Conservation (phyloP, 2,329 filamentous ascomycete species). For the Pseudocercospora eumusae region DNA sequence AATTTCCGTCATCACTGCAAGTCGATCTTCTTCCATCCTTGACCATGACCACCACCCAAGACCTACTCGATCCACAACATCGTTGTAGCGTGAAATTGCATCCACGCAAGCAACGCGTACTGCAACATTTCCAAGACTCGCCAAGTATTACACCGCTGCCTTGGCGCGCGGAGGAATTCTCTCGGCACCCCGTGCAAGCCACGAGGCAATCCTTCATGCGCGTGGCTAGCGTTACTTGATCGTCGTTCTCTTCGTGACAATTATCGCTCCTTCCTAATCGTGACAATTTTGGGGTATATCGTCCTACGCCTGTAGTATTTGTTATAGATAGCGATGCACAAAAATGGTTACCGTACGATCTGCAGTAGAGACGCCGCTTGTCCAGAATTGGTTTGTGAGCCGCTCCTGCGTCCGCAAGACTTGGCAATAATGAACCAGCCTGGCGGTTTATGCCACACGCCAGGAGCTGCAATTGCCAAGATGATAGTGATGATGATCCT, state of each 20-base stretch:
- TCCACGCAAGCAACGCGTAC: constrained; percentile 7
- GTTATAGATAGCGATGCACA: background rate
- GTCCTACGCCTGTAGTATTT: background rate
- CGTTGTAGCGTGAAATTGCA: background rate
- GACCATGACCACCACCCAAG: background rate
- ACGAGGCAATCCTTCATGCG: constrained; percentile 6
- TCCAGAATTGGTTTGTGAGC: constrained; percentile 1
- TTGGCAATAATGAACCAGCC: constrained; percentile 3
- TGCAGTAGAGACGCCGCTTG: background rate
- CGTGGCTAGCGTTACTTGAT: constrained; percentile 7
- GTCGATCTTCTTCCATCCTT: constrained; percentile 4
- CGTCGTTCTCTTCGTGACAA: background rate
- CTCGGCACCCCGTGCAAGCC: constrained; percentile 19
- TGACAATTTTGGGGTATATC: background rate
- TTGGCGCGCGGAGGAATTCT: constrained; percentile 16
- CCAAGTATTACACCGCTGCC: constrained; percentile 20
- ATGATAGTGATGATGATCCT: constrained; percentile 10
- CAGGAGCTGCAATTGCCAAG: constrained; percentile 7
- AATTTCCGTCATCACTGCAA: background rate
- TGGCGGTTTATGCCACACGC: constrained; percentile 6
- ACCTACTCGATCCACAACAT: background rate
- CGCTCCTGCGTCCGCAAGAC: background rate
- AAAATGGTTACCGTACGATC: background rate
- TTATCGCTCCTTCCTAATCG: background rate
- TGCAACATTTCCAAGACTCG: constrained; percentile 18